These are phyloP conservation scores for Suillus hirtellus DNA, from an alignment of 768 basidiomycete species.

Conservation along the genomic window DNA sequence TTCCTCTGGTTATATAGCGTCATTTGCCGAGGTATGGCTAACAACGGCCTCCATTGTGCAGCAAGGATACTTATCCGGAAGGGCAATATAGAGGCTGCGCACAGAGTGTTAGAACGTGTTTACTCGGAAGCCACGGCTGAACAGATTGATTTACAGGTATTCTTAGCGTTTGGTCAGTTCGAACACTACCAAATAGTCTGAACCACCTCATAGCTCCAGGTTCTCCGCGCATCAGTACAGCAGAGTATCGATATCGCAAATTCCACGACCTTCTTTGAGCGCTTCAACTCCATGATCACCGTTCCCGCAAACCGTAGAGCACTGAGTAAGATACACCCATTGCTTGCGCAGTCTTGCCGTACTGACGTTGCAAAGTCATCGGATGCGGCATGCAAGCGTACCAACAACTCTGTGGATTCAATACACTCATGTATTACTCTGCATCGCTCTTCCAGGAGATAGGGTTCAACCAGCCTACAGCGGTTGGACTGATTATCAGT, in stretches of 20 bases:
- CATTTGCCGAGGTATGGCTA: background rate
- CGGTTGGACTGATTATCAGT: slow-evolving; percentile 76
- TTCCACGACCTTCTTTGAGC: slow-evolving; percentile 59
- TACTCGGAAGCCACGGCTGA: slow-evolving; percentile 64
- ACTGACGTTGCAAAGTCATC: slow-evolving; percentile 46
- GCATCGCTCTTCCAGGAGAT: slow-evolving; percentile 80
- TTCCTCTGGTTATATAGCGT: background rate
- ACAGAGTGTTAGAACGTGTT: slow-evolving; percentile 59
- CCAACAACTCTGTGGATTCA: slow-evolving; percentile 85
- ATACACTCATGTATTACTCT: slow-evolving; percentile 75
- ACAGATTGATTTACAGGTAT: slow-evolving; percentile 67
- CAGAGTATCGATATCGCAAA: slow-evolving; percentile 62
- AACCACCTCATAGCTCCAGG: slow-evolving; percentile 43
- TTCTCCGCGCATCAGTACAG: slow-evolving; percentile 59
- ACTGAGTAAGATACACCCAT: slow-evolving; percentile 51
- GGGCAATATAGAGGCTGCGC: slow-evolving; percentile 52
- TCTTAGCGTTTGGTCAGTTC: background rate
- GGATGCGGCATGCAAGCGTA: slow-evolving; percentile 81
- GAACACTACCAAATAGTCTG: background rate
- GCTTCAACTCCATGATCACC: slow-evolving; percentile 53
- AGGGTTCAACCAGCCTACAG: slow-evolving; percentile 81
- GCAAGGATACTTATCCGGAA: slow-evolving; percentile 67
- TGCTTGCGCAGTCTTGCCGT: background rate
- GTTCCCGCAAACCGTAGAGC: slow-evolving; percentile 66
- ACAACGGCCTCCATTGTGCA: slow-evolving; percentile 25